Percentiles rank a stretch among this genome's conserved stretches.
phyloP scores from a whole-genome alignment of 805 yeast genomes.

The Vanderwaltozyma polyspora region DNA sequence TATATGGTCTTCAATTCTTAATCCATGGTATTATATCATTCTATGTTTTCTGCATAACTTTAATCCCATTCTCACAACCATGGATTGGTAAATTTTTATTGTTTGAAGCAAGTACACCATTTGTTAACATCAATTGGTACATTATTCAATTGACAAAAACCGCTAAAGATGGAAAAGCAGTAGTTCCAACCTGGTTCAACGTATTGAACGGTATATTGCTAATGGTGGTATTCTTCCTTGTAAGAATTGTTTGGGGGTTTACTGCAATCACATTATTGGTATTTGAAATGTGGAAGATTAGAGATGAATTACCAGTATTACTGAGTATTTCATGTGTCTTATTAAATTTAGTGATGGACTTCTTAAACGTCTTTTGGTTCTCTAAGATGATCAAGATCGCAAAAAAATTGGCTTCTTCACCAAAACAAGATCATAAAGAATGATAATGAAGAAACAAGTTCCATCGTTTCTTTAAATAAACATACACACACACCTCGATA shows the following conservation, averaged over 20 bases:
- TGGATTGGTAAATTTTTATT: slow-evolving; percentile 71
- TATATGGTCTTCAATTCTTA: slow-evolving; percentile 72
- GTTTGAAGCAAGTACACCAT: slow-evolving; percentile 85
- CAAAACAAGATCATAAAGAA: background rate
- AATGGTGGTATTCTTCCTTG: slow-evolving; percentile 57
- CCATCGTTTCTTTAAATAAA: background rate
- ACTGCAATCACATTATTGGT: slow-evolving; percentile 48
- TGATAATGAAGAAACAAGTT: background rate
- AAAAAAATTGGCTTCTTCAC: slow-evolving; percentile 30
- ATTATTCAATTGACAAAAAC: slow-evolving; percentile 4
- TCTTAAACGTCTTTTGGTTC: slow-evolving; percentile 75
- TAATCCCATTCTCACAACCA: slow-evolving; percentile 64
- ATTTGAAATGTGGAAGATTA: slow-evolving; percentile 33
- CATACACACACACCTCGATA: background rate
- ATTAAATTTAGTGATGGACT: slow-evolving; percentile 52
- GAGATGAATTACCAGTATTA: slow-evolving; percentile 35
- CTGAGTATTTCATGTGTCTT: slow-evolving; percentile 40
- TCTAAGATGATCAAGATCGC: slow-evolving; percentile 70
- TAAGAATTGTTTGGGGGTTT: slow-evolving; percentile 80
- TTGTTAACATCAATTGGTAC: slow-evolving; percentile 85
- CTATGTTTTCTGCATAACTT: slow-evolving; percentile 46
- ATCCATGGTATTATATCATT: slow-evolving; percentile 71
- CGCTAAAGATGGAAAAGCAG: background rate
- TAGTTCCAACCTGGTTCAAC: slow-evolving; percentile 35
- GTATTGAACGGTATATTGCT: slow-evolving; percentile 63